These are phyloP conservation scores for Fomitopsis schrenkii DNA, from an alignment of 1,284 basidiomycete genomes.

Conservation along the genomic window DNA sequence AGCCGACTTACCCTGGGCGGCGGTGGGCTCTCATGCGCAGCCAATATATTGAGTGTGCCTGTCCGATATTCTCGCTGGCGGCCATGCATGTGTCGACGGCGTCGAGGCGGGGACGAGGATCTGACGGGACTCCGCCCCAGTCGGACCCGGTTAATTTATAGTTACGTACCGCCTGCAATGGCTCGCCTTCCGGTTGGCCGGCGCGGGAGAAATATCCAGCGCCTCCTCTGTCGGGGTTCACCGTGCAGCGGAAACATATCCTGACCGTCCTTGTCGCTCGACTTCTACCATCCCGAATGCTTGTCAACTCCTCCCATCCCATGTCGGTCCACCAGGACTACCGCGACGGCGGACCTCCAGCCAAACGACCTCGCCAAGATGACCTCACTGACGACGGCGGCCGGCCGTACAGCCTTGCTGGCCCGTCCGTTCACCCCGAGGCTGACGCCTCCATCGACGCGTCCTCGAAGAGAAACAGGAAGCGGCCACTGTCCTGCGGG, in stretches of 20 bases:
- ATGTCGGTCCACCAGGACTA: conserved; percentile 11
- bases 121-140: conserved; percentile 6
- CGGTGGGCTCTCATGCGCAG: no score
- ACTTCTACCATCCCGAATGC: conserved; percentile 5
- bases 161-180: background rate
- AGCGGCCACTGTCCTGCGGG: conserved; percentile 45
- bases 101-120: conserved; percentile 3
- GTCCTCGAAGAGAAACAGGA: conserved; percentile 36
- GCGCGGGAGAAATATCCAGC: conserved; percentile 6
- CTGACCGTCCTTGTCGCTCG: background rate
- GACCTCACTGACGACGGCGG: conserved; percentile 7
- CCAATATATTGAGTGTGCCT: background rate
- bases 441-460: conserved; percentile 21
- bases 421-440: conserved; percentile 20
- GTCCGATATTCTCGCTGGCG: background rate
- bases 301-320: conserved; percentile 2
- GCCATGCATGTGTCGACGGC: background rate
- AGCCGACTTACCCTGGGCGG: no score
- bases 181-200: conserved; percentile 2
- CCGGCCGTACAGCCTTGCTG: conserved; percentile 10
- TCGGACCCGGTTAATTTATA: conserved; percentile 9
- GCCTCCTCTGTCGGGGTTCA: conserved; percentile 9
- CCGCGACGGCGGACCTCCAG: conserved; percentile 22
- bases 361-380: conserved; percentile 18
- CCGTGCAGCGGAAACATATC: conserved; percentile 7